Evolutionary conservation across 352 stramenopile genomes (phyloP), one percentile per base, ranked within the genome.

Genomic region (Phytophthora hybrid): DNA sequence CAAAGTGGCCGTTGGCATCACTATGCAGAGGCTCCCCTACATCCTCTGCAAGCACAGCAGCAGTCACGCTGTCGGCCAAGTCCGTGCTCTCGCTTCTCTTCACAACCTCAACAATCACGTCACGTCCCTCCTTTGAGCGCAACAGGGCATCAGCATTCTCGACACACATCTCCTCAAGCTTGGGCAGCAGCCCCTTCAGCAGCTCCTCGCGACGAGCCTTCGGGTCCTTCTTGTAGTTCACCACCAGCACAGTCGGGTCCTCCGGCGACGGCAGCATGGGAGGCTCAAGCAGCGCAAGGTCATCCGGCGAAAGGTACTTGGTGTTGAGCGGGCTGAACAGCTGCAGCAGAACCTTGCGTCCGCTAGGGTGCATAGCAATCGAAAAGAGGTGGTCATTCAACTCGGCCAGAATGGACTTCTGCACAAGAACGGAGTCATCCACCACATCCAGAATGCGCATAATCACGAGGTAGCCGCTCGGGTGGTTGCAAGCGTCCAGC

Each of bases 201-300:
- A 95, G 62, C 70, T 95, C 89, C 41, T 93, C 82, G 39, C 87
- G 86, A 80, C 89, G 88, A 53, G 83, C 78, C 1, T 89, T 78
- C 21, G 90, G 90, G 71, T 95, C 84, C 70, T 97, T 97, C 82
- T 95, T 95, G 87, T 97, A 97, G 73, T 95, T 97, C 44, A 96
- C 85, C 10, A 94, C 72, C 32, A 80, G 68, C 32, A 89, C 66
- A 23, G 51, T 85, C 9, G 88, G 56, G 59, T 94, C 88, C 29
- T 93, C 89, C 1, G 77, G 59, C 47, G 81, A 90, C 26, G 84
- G 88, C 51, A 95, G 56, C 82, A 92, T 93, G 13, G 90, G 90
- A 47, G 85, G 83, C 46, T 88, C 82, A 52, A 97, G 73, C 47
- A 97, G 77, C 39, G 64, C 67, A 52, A 97, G 81, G 41, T 97